Conservation (phyloP, 2,329 filamentous ascomycete species). For the Mollisiaceae sp. region DNA sequence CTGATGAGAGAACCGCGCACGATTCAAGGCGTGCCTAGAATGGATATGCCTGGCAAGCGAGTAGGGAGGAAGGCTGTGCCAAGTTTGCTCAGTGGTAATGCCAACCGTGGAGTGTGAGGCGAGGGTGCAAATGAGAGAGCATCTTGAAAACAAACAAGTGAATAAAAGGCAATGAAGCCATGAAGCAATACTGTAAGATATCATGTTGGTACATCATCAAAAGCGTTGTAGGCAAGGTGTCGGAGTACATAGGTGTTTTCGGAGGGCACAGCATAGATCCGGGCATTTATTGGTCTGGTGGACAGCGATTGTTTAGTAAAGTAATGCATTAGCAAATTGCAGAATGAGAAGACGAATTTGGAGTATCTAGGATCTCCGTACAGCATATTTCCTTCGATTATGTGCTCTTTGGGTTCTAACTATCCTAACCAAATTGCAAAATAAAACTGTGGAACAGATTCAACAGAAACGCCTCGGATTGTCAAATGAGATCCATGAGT, state of each 20-base stretch:
- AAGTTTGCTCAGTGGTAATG: slow-evolving; percentile 39
- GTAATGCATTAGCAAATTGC: neutral
- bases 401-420: too few species aligned
- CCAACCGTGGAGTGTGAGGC: neutral
- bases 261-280: neutral
- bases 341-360: neutral
- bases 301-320: slow-evolving; percentile 9
- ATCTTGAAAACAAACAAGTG: neutral
- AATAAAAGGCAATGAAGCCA: neutral
- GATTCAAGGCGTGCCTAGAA: slow-evolving; percentile 83
- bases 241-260: slow-evolving; percentile 12
- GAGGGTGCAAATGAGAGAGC: neutral
- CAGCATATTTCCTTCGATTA: too few species aligned
- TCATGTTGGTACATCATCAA: slow-evolving; percentile 2
- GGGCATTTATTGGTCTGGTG: slow-evolving; percentile 2
- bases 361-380: neutral
- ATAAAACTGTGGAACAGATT: too few species aligned
- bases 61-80: slow-evolving; percentile 44
- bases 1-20: slow-evolving; percentile 92
- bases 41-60: slow-evolving; percentile 44
- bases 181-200: slow-evolving; percentile 7
- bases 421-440: too few species aligned
- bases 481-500: too few species aligned
- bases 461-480: too few species aligned
- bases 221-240: slow-evolving; percentile 1